Evolutionary conservation across 208 protist genomes (phyloP).

Genomic region (Wallacemonas sp.): DNA sequence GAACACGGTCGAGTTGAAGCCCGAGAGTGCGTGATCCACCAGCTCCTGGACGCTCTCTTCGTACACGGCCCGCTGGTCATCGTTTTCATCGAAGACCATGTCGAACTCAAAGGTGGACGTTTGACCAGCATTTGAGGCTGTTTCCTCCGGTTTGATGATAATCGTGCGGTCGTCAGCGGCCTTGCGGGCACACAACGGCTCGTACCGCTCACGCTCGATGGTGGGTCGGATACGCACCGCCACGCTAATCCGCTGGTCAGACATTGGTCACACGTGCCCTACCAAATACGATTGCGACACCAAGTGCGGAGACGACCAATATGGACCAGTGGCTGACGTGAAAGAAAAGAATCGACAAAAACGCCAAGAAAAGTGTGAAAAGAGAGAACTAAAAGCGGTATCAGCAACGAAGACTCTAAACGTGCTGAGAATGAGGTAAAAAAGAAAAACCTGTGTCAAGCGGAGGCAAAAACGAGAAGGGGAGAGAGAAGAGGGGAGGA

Average conservation of each 20-base stretch:
- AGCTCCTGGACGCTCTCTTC: slow-evolving; percentile 81
- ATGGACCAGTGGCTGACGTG: no score
- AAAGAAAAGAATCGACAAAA: background rate
- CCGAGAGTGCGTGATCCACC: slow-evolving; percentile 75
- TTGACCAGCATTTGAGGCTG: slow-evolving; percentile 27
- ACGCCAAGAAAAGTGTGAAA: slow-evolving; percentile 1
- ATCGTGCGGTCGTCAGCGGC: slow-evolving; percentile 74
- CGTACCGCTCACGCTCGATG: slow-evolving; percentile 68
- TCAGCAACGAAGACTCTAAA: no score
- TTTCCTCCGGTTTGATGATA: slow-evolving; percentile 64
- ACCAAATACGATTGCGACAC: no score
- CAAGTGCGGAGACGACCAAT: no score
- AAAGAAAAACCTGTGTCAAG: background rate
- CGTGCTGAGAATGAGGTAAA: no score
- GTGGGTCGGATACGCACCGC: slow-evolving; percentile 80
- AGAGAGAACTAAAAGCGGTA: background rate
- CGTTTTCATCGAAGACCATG: slow-evolving; percentile 77
- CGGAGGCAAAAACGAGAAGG: slow-evolving; percentile 4
- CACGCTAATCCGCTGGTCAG: slow-evolving; percentile 76
- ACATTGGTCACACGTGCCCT: no score
- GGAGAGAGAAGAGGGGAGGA: background rate
- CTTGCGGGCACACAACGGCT: slow-evolving; percentile 63
- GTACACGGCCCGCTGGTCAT: slow-evolving; percentile 79
- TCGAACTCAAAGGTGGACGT: slow-evolving; percentile 73
- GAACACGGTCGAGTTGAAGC: slow-evolving; percentile 84